Percentiles rank a stretch among this genome's conserved stretches.
phyloP scores from a whole-genome alignment of 2,329 filamentous ascomycete genomes.

The Alternaria novae-zelandiae region DNA sequence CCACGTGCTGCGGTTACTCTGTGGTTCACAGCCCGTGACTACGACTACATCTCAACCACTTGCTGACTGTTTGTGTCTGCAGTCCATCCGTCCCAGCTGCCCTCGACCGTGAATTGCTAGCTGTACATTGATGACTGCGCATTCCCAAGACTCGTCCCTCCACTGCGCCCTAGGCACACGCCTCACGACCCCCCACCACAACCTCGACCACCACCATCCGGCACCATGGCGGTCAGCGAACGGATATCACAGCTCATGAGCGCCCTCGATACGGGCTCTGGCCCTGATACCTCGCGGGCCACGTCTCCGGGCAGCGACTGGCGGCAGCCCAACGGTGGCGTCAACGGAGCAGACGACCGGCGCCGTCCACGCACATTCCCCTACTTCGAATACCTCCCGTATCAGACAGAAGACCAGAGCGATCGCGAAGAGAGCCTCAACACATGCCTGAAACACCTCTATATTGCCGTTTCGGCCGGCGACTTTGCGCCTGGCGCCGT shows the following conservation, averaged over 20 bases:
- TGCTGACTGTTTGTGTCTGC: slow-evolving; percentile 21
- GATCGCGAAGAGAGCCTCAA: slow-evolving; percentile 80
- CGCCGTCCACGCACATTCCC: slow-evolving; percentile 84
- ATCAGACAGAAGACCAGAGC: slow-evolving; percentile 79
- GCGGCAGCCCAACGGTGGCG: slow-evolving; percentile 59
- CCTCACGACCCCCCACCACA: slow-evolving; percentile 17
- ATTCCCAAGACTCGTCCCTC: slow-evolving; percentile 11
- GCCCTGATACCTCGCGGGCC: slow-evolving; percentile 79
- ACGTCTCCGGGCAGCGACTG: slow-evolving; percentile 78
- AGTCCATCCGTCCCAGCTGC: slow-evolving; percentile 12
- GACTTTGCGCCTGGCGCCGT: slow-evolving; percentile 93
- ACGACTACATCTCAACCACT: slow-evolving; percentile 8
- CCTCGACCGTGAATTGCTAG: slow-evolving; percentile 18
- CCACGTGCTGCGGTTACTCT: slow-evolving; percentile 10
- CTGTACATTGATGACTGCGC: slow-evolving; percentile 35
- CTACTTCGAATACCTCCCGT: slow-evolving; percentile 90
- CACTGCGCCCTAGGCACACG: slow-evolving; percentile 22
- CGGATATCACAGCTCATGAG: slow-evolving; percentile 52
- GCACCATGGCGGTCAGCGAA: slow-evolving; percentile 49
- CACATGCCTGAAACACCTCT: slow-evolving; percentile 91
- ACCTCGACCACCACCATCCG: slow-evolving; percentile 6
- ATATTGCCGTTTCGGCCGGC: slow-evolving; percentile 87
- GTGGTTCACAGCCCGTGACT: slow-evolving; percentile 8
- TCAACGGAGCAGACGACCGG: slow-evolving; percentile 60
- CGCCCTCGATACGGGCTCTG: slow-evolving; percentile 49